Evolutionary conservation across 345 rosid genomes (phyloP).

Genomic region (Hevea brasiliensis): DNA sequence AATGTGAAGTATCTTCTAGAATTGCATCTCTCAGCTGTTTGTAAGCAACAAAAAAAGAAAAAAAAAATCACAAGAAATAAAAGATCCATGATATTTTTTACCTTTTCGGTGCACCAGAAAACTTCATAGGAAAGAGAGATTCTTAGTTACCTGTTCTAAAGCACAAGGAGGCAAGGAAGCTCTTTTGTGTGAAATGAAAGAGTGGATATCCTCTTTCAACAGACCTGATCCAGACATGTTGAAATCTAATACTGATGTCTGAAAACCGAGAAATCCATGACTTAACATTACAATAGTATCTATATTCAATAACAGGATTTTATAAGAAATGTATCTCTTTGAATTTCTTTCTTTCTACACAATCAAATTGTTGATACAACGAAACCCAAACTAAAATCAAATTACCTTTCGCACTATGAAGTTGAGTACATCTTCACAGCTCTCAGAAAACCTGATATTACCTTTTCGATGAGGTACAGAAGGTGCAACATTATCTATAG

Average conservation of each 20-base stretch:
- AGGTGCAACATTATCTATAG: constrained; percentile 7
- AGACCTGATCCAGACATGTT: constrained; percentile 35
- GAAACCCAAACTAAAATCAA: neutral
- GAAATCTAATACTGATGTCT: constrained; percentile 33
- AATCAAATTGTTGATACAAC: constrained; percentile 3
- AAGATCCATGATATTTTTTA: neutral
- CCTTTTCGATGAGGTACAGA: constrained; percentile 19
- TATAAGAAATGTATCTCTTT: neutral
- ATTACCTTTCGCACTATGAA: constrained; percentile 41
- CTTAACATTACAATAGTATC: neutral
- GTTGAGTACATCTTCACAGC: constrained; percentile 50
- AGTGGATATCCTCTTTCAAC: constrained; percentile 47
- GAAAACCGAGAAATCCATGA: constrained; percentile 13
- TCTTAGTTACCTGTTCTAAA: constrained; percentile 41
- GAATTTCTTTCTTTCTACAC: neutral
- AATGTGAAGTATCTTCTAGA: constrained; percentile 28
- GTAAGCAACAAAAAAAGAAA: constrained; percentile 12
- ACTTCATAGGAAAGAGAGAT: neutral
- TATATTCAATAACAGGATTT: neutral
- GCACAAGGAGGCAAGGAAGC: constrained; percentile 46
- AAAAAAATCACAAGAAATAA: constrained; percentile 4
- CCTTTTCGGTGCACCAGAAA: constrained; percentile 1
- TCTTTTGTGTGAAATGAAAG: constrained; percentile 53
- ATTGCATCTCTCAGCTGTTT: constrained; percentile 53
- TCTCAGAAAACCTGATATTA: constrained; percentile 32